These are phyloP conservation scores for Spathaspora jeffriesii DNA, from an alignment of 1,139 yeast genomes.

Conservation along the genomic window DNA sequence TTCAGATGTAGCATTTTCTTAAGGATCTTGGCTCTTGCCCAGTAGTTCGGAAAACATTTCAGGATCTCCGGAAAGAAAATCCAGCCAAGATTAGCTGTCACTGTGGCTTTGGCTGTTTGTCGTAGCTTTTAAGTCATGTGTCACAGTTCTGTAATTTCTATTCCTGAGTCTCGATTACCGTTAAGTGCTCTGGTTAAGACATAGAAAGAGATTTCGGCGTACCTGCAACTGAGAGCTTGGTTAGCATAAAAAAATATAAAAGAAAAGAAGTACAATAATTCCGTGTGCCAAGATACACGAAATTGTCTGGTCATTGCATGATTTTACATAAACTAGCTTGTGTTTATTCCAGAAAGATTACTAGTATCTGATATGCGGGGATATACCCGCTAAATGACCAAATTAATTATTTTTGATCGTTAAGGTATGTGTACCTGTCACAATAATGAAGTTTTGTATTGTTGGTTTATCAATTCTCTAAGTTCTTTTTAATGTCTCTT, in stretches of 20 bases:
- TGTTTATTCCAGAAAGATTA: neutral
- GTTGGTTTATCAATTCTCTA: no score
- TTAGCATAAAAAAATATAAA: neutral
- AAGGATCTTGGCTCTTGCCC: neutral
- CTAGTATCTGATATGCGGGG: neutral
- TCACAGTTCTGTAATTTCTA: neutral
- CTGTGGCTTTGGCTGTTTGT: neutral
- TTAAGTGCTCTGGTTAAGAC: neutral
- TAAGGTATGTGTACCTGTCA: no score
- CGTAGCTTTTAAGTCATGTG: neutral
- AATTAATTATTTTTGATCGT: no score
- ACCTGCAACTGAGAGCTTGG: neutral
- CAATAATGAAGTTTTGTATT: no score
- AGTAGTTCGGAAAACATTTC: neutral
- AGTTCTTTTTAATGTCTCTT: no score
- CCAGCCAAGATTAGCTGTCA: neutral
- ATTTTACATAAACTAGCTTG: neutral
- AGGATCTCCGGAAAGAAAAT: neutral
- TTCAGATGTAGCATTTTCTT: neutral
- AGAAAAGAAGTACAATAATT: neutral
- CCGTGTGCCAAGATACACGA: neutral
- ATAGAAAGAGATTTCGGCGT: neutral
- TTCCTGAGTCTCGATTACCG: neutral
- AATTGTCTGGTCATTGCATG: neutral
- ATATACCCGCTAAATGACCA: neutral